Conservation (phyloP, 345 rosid genomes). For the Sisymbrium irio region DNA sequence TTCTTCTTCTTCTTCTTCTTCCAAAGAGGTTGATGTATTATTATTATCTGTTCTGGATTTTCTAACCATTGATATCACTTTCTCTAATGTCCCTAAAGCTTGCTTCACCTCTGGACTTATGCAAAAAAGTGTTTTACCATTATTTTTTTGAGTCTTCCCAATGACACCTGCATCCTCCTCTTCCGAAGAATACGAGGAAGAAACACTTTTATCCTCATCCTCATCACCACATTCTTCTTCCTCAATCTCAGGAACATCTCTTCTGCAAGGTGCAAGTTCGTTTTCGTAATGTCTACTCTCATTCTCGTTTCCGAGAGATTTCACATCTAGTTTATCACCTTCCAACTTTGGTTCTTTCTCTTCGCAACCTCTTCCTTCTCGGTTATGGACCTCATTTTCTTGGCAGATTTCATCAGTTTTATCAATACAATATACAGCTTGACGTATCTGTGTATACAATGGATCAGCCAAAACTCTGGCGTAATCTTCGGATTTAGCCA, state of each 20-base stretch:
- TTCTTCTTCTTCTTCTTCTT: slow-evolving; percentile 45
- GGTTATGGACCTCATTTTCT: slow-evolving; percentile 26
- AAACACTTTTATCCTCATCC: not conserved
- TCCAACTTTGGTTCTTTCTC: not conserved
- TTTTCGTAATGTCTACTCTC: slow-evolving; percentile 9
- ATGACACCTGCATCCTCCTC: slow-evolving; percentile 23
- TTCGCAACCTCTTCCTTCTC: slow-evolving; percentile 4
- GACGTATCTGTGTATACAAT: slow-evolving; percentile 52
- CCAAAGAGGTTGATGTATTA: slow-evolving; percentile 29
- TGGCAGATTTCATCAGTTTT: slow-evolving; percentile 28
- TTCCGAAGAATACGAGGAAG: not conserved
- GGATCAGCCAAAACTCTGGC: slow-evolving; percentile 59
- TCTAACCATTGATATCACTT: slow-evolving; percentile 54
- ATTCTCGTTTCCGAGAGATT: slow-evolving; percentile 15
- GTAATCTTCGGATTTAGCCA: slow-evolving; percentile 49
- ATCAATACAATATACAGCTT: slow-evolving; percentile 44
- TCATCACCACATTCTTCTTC: slow-evolving; percentile 50
- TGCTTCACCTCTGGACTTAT: slow-evolving; percentile 65
- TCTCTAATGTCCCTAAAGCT: slow-evolving; percentile 75
- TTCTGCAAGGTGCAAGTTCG: slow-evolving; percentile 24
- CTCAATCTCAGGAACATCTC: slow-evolving; percentile 53
- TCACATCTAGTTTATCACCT: not conserved
- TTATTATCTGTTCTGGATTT: slow-evolving; percentile 36
- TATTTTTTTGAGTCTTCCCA: slow-evolving; percentile 18
- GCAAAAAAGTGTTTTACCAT: slow-evolving; percentile 33